Conservation (phyloP, 306 rosid genomes). For the Dicorynia guianensis region DNA sequence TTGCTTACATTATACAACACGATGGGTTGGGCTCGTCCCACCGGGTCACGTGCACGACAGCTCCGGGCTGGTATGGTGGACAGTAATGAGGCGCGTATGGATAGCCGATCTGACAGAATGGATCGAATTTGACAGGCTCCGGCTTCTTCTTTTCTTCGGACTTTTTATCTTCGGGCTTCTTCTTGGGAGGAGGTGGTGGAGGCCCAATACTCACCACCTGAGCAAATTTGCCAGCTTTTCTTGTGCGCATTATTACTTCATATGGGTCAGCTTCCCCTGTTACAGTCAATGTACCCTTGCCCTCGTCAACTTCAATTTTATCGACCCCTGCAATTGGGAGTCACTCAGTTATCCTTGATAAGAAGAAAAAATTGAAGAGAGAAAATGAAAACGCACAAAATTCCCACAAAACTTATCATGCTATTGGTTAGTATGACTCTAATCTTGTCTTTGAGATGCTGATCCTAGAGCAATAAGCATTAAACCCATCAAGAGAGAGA, state of each 20-base stretch:
- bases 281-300: constrained; percentile 61
- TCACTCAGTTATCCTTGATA: no score
- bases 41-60: constrained; percentile 27
- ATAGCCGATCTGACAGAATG: background rate
- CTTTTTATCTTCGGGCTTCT: constrained; percentile 47
- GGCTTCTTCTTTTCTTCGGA: background rate
- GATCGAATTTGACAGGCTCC: background rate
- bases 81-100: constrained; percentile 26
- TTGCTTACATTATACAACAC: constrained; percentile 52
- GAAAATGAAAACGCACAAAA: no score
- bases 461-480: background rate
- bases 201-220: constrained; percentile 71
- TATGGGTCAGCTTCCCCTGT: constrained; percentile 80
- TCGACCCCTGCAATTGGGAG: constrained; percentile 58
- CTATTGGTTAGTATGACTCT: no score
- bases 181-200: constrained; percentile 55
- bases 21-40: constrained; percentile 55
- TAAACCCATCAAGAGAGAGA: background rate
- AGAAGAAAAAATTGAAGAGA: no score
- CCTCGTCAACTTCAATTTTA: constrained; percentile 70
- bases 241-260: constrained; percentile 54
- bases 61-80: constrained; percentile 29
- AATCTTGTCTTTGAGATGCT: no score
- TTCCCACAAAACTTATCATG: no score
- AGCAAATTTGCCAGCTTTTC: constrained; percentile 58